Evolutionary conservation across 2,329 filamentous ascomycete species (phyloP).

Genomic region (Talaromyces amestolkiae): DNA sequence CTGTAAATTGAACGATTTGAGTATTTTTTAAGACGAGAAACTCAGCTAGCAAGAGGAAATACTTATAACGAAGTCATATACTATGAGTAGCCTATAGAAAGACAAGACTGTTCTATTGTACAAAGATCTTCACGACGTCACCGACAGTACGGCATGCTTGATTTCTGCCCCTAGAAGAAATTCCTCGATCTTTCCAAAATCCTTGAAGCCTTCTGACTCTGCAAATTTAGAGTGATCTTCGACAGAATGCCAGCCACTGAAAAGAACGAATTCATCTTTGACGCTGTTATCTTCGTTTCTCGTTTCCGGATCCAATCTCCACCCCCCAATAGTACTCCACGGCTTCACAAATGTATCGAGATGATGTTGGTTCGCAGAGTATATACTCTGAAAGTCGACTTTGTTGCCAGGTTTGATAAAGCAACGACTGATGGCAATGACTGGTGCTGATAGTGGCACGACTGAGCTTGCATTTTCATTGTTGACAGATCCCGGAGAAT

Average conservation of each 20-base stretch:
- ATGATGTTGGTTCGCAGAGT: constrained; percentile 26
- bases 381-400: constrained; percentile 28
- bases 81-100: not conserved
- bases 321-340: constrained; percentile 36
- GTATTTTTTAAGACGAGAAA: not conserved
- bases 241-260: constrained; percentile 40
- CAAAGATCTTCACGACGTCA: not conserved
- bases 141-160: constrained; percentile 24
- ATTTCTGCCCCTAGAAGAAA: constrained; percentile 28
- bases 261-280: constrained; percentile 44
- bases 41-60: too few relatives aligned
- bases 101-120: not conserved
- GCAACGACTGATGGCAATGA: constrained; percentile 36
- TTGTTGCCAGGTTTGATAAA: constrained; percentile 29
- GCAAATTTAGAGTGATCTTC: constrained; percentile 38
- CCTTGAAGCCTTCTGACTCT: constrained; percentile 32
- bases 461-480: constrained; percentile 7
- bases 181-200: constrained; percentile 27
- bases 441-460: constrained; percentile 30
- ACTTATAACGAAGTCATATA: too few relatives aligned
- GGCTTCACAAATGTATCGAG: constrained; percentile 31
- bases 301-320: constrained; percentile 38
- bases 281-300: constrained; percentile 12
- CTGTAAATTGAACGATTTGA: too few relatives aligned
- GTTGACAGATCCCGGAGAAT: not conserved